Conservation (phyloP, 108 stramenopile genomes). For the Licmophora abbreviata region DNA sequence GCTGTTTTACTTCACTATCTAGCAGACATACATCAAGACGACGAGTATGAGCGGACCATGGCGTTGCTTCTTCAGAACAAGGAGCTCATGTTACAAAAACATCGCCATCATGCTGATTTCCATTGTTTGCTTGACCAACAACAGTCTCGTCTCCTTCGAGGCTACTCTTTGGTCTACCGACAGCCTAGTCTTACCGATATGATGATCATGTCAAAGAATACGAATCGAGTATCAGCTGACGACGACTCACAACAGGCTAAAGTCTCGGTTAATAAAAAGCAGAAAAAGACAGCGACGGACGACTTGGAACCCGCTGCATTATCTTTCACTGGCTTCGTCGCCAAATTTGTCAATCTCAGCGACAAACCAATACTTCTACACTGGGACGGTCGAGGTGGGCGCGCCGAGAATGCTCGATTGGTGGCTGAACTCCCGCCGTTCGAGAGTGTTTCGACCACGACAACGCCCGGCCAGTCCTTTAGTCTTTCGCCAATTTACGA, state of each 20-base stretch:
- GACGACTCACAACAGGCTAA: conserved; percentile 6
- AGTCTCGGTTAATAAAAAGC: conserved; percentile 17
- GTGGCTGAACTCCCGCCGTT: conserved; percentile 69
- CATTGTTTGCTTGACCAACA: too few relatives aligned
- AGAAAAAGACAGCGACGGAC: conserved; percentile 11
- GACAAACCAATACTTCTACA: conserved; percentile 47
- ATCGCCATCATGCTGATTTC: too few relatives aligned
- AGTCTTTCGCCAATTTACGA: conserved; percentile 63
- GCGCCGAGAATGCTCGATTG: conserved; percentile 28
- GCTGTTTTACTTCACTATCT: conserved; percentile 26
- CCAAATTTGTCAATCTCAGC: conserved; percentile 75
- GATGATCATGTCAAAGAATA: background rate
- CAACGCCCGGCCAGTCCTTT: conserved; percentile 71
- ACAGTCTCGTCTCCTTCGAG: too few relatives aligned
- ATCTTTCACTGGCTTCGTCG: conserved; percentile 73
- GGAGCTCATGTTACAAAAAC: too few relatives aligned
- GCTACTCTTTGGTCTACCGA: background rate
- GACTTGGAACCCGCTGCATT: conserved; percentile 39
- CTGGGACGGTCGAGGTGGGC: conserved; percentile 72
- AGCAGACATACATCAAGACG: conserved; percentile 35
- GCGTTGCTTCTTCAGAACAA: too few relatives aligned
- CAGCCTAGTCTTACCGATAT: background rate
- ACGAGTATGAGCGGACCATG: conserved; percentile 30
- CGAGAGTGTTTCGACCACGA: conserved; percentile 70
- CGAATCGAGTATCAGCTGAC: conserved; percentile 7